Conservation (phyloP, 495 filamentous ascomycete genomes). For the Penicillium herquei region DNA sequence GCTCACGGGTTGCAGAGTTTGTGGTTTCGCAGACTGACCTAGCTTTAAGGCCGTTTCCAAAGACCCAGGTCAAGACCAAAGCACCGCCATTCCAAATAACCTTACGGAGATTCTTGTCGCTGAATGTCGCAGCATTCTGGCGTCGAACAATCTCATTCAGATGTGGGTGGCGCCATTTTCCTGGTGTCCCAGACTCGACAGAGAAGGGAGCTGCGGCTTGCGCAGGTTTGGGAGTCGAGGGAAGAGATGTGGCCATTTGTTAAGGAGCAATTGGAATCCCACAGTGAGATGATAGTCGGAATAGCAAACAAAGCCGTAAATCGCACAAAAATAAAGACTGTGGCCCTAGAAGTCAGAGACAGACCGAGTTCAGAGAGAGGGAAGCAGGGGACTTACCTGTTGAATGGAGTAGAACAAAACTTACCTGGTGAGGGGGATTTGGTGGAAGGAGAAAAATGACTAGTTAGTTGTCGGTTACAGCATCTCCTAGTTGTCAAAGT, state of each 20-base stretch:
- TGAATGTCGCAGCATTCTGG: slow-evolving; percentile 70
- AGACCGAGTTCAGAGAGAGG: neutral
- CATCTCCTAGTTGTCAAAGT: neutral
- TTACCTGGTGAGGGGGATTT: neutral
- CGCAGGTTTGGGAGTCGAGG: slow-evolving; percentile 60
- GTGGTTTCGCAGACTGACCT: slow-evolving; percentile 29
- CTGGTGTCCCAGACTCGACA: slow-evolving; percentile 58
- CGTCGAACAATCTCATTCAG: slow-evolving; percentile 74
- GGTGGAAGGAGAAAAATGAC: neutral
- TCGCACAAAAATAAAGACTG: slow-evolving; percentile 1
- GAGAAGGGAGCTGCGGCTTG: slow-evolving; percentile 43
- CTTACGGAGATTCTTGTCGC: slow-evolving; percentile 62
- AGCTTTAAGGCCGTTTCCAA: slow-evolving; percentile 33
- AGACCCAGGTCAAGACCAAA: slow-evolving; percentile 48
- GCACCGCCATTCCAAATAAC: slow-evolving; percentile 62
- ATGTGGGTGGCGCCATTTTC: slow-evolving; percentile 85
- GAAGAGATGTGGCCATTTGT: slow-evolving; percentile 46
- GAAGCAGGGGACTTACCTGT: neutral
- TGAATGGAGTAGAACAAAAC: neutral
- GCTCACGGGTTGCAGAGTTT: neutral
- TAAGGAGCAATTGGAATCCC: too few relatives aligned
- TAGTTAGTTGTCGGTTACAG: neutral
- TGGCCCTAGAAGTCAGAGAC: neutral
- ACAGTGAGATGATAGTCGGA: neutral
- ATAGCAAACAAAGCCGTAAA: too few relatives aligned